Base-by-base conservation (phyloP, 208 protist species). In the Acanthamoeba lenticulata region DNA sequence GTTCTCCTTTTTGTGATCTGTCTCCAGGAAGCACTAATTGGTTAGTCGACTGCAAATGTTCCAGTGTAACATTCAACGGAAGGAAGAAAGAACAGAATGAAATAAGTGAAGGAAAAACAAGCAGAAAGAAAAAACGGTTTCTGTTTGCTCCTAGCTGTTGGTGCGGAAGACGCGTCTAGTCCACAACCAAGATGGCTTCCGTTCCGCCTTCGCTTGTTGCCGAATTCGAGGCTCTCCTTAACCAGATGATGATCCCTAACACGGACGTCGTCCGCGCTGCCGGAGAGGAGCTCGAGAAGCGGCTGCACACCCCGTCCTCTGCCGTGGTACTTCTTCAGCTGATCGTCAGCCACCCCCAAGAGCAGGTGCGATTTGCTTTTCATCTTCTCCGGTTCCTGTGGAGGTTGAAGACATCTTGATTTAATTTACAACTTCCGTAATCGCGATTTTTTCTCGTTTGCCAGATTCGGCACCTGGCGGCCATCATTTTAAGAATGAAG, bases 401-500 rank as follows among this genome's bases (percentile, higher is more conserved):
- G n/a, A n/a, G n/a, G n/a, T n/a, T n/a, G n/a, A n/a, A n/a, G n/a
- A n/a, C n/a, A n/a, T n/a, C n/a, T n/a, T n/a, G n/a, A n/a, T n/a
- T n/a, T 88, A 62, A 40, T 57, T 44, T 88, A 34, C 15, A 47
- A 42, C 36, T 81, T 81, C 32, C 62, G 27, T 47, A 27, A 40
- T 90, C n/a, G 13, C 83, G n/a, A 60, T 90, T 67, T 90, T 21
- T 90, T n/a, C 11, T 29, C 38, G 24, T 32, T 57, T 88, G 19
- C 34, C n/a, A 91, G 85, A 72, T 91, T 62, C 47, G 85, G 9
- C 85, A 91, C 36, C 29, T 91, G 55, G 32, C 85, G 24, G 85
- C 44, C 36, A 49, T 91, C 38, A 40, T 91, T 27, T 91, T 91
- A 52, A n/a, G 85, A 19, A 91, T 91, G 85, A 91, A 91, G 55